phyloP scores from a whole-genome alignment of 2,329 filamentous ascomycete genomes.

The Neofusicoccum umdonicola region DNA sequence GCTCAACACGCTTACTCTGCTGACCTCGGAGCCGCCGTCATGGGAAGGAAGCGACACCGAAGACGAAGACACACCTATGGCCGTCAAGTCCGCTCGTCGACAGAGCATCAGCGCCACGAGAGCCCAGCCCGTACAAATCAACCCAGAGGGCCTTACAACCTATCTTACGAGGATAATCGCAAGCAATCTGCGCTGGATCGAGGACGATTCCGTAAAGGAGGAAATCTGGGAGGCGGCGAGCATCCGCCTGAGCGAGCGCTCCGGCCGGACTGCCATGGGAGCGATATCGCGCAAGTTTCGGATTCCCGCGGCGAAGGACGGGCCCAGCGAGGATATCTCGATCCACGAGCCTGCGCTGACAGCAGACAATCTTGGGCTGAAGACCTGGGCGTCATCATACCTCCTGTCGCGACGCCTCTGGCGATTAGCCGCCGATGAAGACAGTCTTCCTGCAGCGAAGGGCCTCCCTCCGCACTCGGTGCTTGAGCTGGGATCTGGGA shows the following conservation, averaged over 20 bases:
- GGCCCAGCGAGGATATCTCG: conserved; percentile 58
- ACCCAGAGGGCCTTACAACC: conserved; percentile 53
- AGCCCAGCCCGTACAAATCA: conserved; percentile 35
- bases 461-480: conserved; percentile 30
- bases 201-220: conserved; percentile 64
- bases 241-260: conserved; percentile 76
- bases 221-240: conserved; percentile 76
- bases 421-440: conserved; percentile 25
- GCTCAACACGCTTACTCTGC: conserved; percentile 61
- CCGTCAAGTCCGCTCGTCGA: conserved; percentile 5
- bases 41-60: conserved; percentile 57
- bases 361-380: conserved; percentile 83
- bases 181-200: conserved; percentile 66
- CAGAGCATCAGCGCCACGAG: conserved; percentile 10
- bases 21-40: conserved; percentile 65
- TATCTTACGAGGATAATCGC: conserved; percentile 70
- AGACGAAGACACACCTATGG: conserved; percentile 30
- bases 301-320: conserved; percentile 45
- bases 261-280: conserved; percentile 70
- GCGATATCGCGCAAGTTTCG: conserved; percentile 60
- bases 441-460: conserved; percentile 18
- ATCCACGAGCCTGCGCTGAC: conserved; percentile 86
- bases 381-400: conserved; percentile 94
- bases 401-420: conserved; percentile 72
- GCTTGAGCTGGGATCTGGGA: conserved; percentile 85